These are phyloP conservation scores for Iberis pinnata DNA, from an alignment of 345 rosid species.

Conservation along the genomic window DNA sequence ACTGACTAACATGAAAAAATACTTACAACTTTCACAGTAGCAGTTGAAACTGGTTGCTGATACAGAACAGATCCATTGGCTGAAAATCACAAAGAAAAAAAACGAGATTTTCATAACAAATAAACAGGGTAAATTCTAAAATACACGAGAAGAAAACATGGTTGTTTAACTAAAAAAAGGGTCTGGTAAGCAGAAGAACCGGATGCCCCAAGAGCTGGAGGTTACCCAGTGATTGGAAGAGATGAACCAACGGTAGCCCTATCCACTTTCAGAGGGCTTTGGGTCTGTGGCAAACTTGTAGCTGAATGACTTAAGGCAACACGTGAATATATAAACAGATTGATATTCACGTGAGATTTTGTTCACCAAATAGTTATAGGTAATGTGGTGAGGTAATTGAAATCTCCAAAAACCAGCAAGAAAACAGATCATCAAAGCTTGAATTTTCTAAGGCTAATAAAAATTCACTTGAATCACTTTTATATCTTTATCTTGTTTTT, in stretches of 20 bases:
- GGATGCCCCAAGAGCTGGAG: constrained; percentile 57
- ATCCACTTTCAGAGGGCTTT: constrained; percentile 79
- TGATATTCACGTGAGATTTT: no score
- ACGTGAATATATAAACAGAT: no score
- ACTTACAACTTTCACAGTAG: constrained; percentile 83
- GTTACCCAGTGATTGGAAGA: constrained; percentile 56
- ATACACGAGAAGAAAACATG: constrained; percentile 2
- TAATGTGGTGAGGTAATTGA: no score
- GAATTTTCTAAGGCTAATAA: no score
- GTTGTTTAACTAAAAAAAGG: constrained; percentile 4
- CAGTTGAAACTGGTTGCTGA: constrained; percentile 60
- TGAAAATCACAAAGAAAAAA: constrained; percentile 33
- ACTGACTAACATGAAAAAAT: background rate
- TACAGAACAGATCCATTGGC: constrained; percentile 60
- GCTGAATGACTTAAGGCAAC: constrained; percentile 75
- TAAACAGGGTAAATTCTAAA: constrained; percentile 16
- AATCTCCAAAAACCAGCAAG: no score
- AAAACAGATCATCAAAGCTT: no score
- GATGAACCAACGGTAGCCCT: constrained; percentile 43
- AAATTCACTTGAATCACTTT: no score
- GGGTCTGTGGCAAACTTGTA: constrained; percentile 56
- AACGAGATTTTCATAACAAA: constrained; percentile 5
- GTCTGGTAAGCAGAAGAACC: constrained; percentile 36
- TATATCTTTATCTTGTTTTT: no score
- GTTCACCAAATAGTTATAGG: no score